A percentile compares a stretch with the other conserved stretches of the same genome.
Conservation (phyloP, 2,329 filamentous ascomycete genomes). For the Aspergillus versicolor region DNA sequence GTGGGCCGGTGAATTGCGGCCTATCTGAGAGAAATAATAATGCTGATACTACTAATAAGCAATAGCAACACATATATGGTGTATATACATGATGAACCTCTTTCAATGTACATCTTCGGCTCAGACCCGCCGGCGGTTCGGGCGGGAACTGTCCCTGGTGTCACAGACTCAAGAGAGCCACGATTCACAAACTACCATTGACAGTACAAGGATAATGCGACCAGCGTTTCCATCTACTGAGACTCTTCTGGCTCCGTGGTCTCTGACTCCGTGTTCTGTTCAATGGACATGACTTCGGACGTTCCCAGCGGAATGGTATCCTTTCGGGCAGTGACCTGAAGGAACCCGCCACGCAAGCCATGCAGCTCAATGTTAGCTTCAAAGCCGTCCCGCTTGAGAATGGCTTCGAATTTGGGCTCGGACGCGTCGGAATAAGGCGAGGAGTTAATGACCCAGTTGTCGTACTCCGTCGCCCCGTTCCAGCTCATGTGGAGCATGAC, state of each 20-base stretch:
- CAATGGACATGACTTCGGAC: slow-evolving; percentile 18
- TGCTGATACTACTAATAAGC: not conserved
- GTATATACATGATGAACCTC: not conserved
- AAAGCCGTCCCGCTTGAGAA: slow-evolving; percentile 28
- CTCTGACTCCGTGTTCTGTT: not conserved
- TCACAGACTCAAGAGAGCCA: not conserved
- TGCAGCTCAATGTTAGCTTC: slow-evolving; percentile 23
- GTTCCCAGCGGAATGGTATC: slow-evolving; percentile 25
- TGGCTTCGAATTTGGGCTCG: slow-evolving; percentile 20
- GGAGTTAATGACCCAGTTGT: slow-evolving; percentile 36
- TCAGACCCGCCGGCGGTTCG: not conserved
- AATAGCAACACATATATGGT: not conserved
- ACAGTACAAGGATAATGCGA: not conserved
- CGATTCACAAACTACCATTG: not conserved
- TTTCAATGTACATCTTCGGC: not conserved
- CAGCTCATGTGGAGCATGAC: slow-evolving; percentile 38
- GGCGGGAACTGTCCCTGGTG: not conserved
- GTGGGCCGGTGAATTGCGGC: not conserved
- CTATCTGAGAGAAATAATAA: not conserved
- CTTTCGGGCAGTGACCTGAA: slow-evolving; percentile 31
- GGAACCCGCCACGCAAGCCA: slow-evolving; percentile 20
- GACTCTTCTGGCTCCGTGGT: not conserved
- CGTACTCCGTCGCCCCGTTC: slow-evolving; percentile 40
- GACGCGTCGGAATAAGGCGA: slow-evolving; percentile 18
- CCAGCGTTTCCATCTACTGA: not conserved